Evolutionary conservation across 768 basidiomycete species (phyloP).

Genomic region (Cubamyces sp.): DNA sequence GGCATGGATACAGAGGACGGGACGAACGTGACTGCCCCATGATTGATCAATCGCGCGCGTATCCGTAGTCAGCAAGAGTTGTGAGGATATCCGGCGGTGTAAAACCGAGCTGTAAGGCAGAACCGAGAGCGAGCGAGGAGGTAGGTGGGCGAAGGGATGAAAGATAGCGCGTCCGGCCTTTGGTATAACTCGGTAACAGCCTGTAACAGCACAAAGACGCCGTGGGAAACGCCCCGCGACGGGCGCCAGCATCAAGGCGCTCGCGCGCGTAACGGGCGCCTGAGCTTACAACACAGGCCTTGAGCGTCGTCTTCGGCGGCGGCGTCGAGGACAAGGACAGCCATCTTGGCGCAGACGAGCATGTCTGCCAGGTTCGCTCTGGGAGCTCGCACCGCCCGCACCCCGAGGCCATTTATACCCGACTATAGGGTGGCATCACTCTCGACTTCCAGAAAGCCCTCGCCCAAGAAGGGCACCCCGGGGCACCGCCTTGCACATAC

Average conservation of each 20-base stretch:
- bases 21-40: conserved; percentile 88
- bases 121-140: conserved; percentile 1
- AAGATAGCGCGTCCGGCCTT: conserved; percentile 17
- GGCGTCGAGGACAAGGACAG: conserved; percentile 13
- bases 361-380: conserved; percentile 14
- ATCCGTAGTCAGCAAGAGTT: neutral
- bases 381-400: conserved; percentile 16
- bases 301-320: conserved; percentile 10
- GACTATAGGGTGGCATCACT: conserved; percentile 2
- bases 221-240: conserved; percentile 23
- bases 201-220: conserved; percentile 20
- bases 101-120: neutral
- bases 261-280: neutral
- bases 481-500: conserved; percentile 20
- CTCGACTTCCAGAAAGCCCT: conserved; percentile 16
- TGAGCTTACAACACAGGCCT: conserved; percentile 4
- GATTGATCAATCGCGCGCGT: conserved; percentile 30
- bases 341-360: conserved; percentile 10
- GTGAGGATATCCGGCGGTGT: neutral
- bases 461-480: conserved; percentile 6
- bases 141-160: neutral
- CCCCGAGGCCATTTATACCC: conserved; percentile 16
- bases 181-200: neutral
- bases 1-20: conserved; percentile 11
- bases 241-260: neutral